A percentile compares a stretch with the other conserved stretches of the same genome.
Conservation (phyloP, 139 green algal genomes). For the Nannochloris sp. region DNA sequence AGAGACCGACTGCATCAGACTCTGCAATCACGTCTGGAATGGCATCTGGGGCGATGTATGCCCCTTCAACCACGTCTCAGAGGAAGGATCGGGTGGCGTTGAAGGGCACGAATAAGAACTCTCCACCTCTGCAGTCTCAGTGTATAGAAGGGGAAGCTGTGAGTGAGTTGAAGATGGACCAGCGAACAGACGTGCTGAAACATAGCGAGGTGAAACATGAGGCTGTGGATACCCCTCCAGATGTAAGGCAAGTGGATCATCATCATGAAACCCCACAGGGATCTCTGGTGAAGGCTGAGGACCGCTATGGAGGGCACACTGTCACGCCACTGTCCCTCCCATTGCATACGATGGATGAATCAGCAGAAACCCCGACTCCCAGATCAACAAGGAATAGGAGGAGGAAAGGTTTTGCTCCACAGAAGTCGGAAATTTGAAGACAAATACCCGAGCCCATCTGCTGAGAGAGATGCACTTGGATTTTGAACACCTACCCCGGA, state of each 20-base stretch:
- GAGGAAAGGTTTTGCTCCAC: neutral
- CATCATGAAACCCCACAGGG: no score
- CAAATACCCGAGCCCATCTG: neutral
- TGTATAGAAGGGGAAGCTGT: no score
- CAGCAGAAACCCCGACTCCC: neutral
- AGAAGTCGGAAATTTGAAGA: constrained; percentile 1
- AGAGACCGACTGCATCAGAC: neutral
- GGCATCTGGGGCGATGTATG: neutral
- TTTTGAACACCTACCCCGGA: no score
- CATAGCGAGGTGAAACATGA: no score
- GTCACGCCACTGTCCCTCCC: neutral
- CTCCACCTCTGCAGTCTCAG: no score
- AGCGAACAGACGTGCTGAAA: no score
- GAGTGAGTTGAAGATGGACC: no score
- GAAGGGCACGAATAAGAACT: no score
- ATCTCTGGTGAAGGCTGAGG: no score
- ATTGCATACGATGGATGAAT: neutral
- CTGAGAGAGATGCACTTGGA: neutral
- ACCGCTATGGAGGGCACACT: no score
- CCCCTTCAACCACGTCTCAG: neutral
- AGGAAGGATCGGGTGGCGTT: neutral
- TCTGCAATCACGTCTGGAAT: neutral
- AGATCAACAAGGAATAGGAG: constrained; percentile 1
- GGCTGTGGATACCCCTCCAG: no score
- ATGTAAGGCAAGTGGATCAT: no score